Evolutionary conservation across 768 basidiomycete genomes (phyloP), one percentile per base, ranked within the genome.

Genomic region (Boletus tylopilopsis): DNA sequence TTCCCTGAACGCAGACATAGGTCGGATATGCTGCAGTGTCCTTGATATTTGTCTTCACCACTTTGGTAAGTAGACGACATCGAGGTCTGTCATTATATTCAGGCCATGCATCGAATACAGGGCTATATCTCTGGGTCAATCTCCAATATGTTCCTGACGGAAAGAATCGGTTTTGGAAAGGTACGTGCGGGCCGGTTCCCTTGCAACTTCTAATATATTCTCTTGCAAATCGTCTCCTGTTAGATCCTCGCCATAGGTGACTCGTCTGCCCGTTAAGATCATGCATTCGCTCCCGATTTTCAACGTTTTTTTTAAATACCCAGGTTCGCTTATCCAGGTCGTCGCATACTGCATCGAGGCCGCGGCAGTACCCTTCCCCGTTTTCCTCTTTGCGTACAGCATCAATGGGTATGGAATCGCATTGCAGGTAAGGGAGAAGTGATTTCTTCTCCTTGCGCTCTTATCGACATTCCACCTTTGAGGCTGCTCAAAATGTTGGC

Each of bases 11-110:
- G 19, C 5, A 19, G 40, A 27, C 12, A 25, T 25, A 79, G 75
- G 68, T 79, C 23, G 68, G 70, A 13, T 82, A 76, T 57, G 66
- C 73, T 1, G 46, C 75, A 9, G 80, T 83, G 16, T 82, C 81
- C 1, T 53, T 82, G n/a, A 67, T 82, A 22, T 85, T 84, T 62
- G 69, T 84, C 27, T 69, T 71, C 45, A 67, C 69, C 34, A 74
- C 71, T 42, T 30, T 76, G 16, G 75, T 75, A 58, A 45, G 71
- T 36, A 8, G 41, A 30, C 40, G 12, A 13, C 13, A 15, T 15
- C 19, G 23, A 12, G 11, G 11, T 29, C 21, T 13, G 5, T 22
- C 8, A 16, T 68, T 30, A 71, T 71, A 36, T 19, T 36, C 22
- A 50, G 37, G 18, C 25, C n/a, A 12, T 13, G 41, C 10, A 11